Evolutionary conservation across 116 monocot genomes (phyloP).

Genomic region (Dioscorea cayenensis): DNA sequence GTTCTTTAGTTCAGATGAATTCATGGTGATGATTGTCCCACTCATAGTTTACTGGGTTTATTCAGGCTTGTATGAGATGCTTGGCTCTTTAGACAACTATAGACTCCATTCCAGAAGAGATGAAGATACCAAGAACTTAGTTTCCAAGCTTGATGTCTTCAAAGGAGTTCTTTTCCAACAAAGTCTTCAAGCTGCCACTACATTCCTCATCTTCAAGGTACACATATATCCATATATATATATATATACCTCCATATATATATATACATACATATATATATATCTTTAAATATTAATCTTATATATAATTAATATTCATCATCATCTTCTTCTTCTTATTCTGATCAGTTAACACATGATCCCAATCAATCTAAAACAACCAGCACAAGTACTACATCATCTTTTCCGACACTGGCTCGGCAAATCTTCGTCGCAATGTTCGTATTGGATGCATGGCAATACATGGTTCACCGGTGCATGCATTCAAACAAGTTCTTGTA

Average conservation of each 20-base stretch:
- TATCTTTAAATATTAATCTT: too few relatives aligned
- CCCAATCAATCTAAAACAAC: background rate
- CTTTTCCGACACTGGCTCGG: background rate
- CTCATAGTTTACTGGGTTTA: slow-evolving; percentile 3
- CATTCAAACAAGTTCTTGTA: slow-evolving; percentile 19
- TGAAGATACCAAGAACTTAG: background rate
- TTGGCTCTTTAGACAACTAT: background rate
- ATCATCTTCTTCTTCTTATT: too few relatives aligned
- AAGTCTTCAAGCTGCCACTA: background rate
- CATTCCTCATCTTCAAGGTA: background rate
- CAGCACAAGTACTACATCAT: background rate
- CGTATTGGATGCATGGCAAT: slow-evolving; percentile 14
- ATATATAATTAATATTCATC: too few relatives aligned
- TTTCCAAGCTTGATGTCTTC: background rate
- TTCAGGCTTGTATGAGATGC: background rate
- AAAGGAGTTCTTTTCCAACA: slow-evolving; percentile 3
- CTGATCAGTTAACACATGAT: too few relatives aligned
- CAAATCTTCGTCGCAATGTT: slow-evolving; percentile 5
- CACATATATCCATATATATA: too few relatives aligned
- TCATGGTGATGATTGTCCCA: background rate
- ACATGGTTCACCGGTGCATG: slow-evolving; percentile 17
- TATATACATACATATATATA: too few relatives aligned
- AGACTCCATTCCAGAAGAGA: background rate
- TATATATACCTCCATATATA: too few relatives aligned
- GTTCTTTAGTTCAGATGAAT: slow-evolving; percentile 2